Evolutionary conservation across 495 filamentous ascomycete species (phyloP), one percentile per base, ranked within the genome.

Genomic region (Penicillium roqueforti): DNA sequence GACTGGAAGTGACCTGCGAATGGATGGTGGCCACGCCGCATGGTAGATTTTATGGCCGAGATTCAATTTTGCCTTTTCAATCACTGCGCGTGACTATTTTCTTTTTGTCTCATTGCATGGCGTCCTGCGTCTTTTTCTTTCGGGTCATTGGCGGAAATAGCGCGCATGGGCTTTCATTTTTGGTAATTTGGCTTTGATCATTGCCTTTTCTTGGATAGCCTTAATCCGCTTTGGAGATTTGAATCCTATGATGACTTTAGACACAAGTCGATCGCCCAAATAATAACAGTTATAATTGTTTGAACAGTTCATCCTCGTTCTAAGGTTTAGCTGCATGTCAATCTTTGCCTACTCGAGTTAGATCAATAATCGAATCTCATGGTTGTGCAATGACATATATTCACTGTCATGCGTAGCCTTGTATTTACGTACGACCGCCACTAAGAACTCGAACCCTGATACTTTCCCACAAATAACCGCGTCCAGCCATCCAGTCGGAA

Each of bases 1-100:
- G 88, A 91, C 86, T 14, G 89, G 86, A 0, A 78, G 82, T 19
- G 89, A 95, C 67, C 60, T 93, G 68, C 77, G 87, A 46, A 90
- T 92, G 51, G 88, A 93, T 66, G 89, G 88, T 19, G 89, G 89
- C 9, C 89, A 92, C 69, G 76, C 81, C 49, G 86, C 87, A 11
- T 92, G 89, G 89, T 93, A 80, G 59, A 62, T 42, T 31, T 42
- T 19, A 18, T 16, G 32, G 23, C 14, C 40, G 9, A 19, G 18
- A 23, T 53, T 18, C 8, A 6, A 34, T 52, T 38, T 47, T 34
- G 34, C 18, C n/a, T 32, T 57, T 2, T 36, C n/a, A 23, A 47
- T 32, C 11, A 34, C n/a, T 40, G 23, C 32, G 43, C 44, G 44
- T 56, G 53, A 56, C 42, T 31, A 31, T 34, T 37, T 45, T 44